Conservation (phyloP, 805 yeast species). For the Schwanniomyces sp. region DNA sequence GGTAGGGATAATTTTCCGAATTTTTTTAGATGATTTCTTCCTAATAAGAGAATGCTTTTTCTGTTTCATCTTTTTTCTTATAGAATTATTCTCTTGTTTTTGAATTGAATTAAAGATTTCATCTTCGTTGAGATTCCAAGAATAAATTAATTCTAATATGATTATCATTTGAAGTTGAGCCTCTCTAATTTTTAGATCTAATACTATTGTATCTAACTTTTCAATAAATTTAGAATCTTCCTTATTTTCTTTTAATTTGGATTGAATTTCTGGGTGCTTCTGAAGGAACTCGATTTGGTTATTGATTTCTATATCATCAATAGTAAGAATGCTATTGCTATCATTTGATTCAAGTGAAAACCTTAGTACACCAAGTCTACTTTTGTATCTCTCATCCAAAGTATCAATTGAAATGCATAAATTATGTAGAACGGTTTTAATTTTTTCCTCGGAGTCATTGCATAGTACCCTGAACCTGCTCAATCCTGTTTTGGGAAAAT, state of each 20-base stretch:
- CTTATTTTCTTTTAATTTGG: neutral
- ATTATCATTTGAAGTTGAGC: constrained; percentile 55
- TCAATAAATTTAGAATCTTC: constrained; percentile 11
- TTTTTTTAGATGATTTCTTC: constrained; percentile 12
- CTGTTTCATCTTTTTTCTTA: constrained; percentile 15
- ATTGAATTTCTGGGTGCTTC: constrained; percentile 4
- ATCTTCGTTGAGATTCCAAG: constrained; percentile 34
- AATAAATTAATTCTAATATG: constrained; percentile 43
- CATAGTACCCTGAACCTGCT: constrained; percentile 47
- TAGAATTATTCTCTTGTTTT: constrained; percentile 29
- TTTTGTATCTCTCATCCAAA: constrained; percentile 44
- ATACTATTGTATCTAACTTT: constrained; percentile 24
- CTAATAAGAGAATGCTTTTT: constrained; percentile 20
- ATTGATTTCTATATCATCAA: constrained; percentile 16
- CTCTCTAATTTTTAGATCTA: constrained; percentile 52
- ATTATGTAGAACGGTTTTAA: constrained; percentile 23
- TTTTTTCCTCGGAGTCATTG: constrained; percentile 14
- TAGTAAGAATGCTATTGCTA: neutral
- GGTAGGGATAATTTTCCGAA: constrained; percentile 38
- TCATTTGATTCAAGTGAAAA: constrained; percentile 3
- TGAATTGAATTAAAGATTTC: constrained; percentile 25
- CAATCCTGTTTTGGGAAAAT: constrained; percentile 49
- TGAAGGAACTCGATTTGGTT: constrained; percentile 15
- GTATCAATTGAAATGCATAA: constrained; percentile 33
- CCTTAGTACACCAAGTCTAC: constrained; percentile 24